These are phyloP conservation scores for Vitis hybrid DNA, from an alignment of 177 flowering plant genomes.

Conservation along the genomic window DNA sequence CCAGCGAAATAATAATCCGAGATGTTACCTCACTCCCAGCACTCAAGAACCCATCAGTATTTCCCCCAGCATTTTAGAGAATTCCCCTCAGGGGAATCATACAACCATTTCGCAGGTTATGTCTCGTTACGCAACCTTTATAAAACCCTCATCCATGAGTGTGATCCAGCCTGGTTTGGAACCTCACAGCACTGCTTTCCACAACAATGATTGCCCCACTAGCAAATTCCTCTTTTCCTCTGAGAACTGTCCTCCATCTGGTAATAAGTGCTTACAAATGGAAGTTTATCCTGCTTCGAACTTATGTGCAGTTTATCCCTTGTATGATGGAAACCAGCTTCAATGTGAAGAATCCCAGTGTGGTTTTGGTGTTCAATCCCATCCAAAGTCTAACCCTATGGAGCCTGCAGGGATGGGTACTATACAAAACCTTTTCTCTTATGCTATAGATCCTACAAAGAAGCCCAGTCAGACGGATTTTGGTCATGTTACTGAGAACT, in stretches of 20 bases:
- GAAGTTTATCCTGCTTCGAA: conserved; percentile 7
- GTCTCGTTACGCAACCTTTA: conserved; percentile 6
- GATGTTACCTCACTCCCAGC: conserved; percentile 27
- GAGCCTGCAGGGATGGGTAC: conserved; percentile 10
- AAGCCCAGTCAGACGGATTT: neutral
- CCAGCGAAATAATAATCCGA: conserved; percentile 27
- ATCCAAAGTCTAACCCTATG: neutral
- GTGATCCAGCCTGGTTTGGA: conserved; percentile 1
- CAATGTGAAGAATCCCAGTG: conserved; percentile 7
- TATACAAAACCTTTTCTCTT: neutral
- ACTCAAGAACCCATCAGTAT: conserved; percentile 12
- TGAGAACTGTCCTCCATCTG: neutral
- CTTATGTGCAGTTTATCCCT: conserved; percentile 22
- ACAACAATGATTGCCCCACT: neutral
- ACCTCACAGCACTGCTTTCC: neutral
- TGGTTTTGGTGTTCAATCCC: conserved; percentile 2
- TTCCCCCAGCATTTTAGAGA: conserved; percentile 1
- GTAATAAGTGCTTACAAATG: neutral
- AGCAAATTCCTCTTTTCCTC: conserved; percentile 2
- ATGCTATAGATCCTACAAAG: neutral
- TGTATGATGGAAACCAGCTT: conserved; percentile 16
- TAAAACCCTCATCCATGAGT: conserved; percentile 6
- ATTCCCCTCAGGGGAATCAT: conserved; percentile 1
- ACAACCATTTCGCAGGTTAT: neutral
- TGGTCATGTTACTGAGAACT: neutral